Evolutionary conservation across 2,329 filamentous ascomycete genomes (phyloP).

Genomic region (Fusarium sp.): DNA sequence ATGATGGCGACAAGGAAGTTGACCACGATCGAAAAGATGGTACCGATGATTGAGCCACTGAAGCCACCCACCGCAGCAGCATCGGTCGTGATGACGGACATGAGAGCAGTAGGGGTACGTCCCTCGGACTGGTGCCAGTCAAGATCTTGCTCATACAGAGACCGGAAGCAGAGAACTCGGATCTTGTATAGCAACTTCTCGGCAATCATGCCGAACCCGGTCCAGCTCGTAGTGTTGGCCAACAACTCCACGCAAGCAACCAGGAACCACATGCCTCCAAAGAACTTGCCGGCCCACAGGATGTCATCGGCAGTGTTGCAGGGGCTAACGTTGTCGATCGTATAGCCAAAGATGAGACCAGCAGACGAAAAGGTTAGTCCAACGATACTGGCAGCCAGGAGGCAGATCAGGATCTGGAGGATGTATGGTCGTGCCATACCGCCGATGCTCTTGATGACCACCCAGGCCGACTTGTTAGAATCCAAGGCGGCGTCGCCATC

Average conservation of each 20-base stretch:
- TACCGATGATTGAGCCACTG: conserved; percentile 78
- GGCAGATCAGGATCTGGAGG: conserved; percentile 54
- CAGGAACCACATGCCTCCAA: conserved; percentile 68
- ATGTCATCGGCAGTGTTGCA: conserved; percentile 57
- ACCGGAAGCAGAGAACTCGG: conserved; percentile 72
- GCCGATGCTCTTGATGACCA: conserved; percentile 54
- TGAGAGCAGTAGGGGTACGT: conserved; percentile 70
- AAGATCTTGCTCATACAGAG: conserved; percentile 74
- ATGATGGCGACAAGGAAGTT: conserved; percentile 77
- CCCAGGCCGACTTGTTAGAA: conserved; percentile 54
- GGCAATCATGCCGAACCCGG: conserved; percentile 61
- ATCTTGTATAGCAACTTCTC: conserved; percentile 75
- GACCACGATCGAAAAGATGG: conserved; percentile 74
- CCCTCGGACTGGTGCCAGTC: conserved; percentile 78
- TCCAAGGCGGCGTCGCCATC: conserved; percentile 54
- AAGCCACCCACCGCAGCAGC: conserved; percentile 75
- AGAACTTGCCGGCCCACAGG: conserved; percentile 58
- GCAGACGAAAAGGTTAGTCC: conserved; percentile 66
- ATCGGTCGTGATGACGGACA: conserved; percentile 78
- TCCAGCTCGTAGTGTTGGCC: conserved; percentile 68
- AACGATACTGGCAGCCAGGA: conserved; percentile 63
- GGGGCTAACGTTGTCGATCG: conserved; percentile 59
- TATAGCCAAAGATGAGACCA: conserved; percentile 63
- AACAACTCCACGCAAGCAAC: conserved; percentile 61
- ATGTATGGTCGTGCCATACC: conserved; percentile 55